Conservation (phyloP, 306 rosid species). For the Senna siamea region DNA sequence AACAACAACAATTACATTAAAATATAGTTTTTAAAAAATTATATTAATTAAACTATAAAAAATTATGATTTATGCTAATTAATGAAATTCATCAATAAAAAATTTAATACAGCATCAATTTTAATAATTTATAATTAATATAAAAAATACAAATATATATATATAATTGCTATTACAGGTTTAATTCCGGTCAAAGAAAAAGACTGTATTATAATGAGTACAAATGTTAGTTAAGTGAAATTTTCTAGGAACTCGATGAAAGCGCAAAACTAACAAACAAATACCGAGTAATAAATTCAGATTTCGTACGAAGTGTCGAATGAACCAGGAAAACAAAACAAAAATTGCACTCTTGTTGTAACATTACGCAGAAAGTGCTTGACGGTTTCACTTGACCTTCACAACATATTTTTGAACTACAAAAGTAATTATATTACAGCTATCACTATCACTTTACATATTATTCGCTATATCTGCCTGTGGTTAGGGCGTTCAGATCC, state of each 20-base stretch:
- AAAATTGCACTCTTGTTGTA: background rate
- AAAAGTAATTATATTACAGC: background rate
- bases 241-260: background rate
- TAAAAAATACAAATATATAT: too few species aligned
- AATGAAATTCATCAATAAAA: too few species aligned
- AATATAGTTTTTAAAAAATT: too few species aligned
- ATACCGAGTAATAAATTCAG: too few species aligned
- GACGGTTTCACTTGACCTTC: slow-evolving; percentile 31
- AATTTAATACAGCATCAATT: too few species aligned
- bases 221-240: background rate
- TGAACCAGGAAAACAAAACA: background rate
- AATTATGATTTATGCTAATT: too few species aligned
- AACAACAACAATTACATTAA: too few species aligned
- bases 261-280: too few species aligned
- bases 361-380: slow-evolving; percentile 34
- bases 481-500: too few species aligned
- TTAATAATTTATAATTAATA: too few species aligned
- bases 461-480: background rate
- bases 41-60: too few species aligned
- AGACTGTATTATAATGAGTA: background rate
- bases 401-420: background rate
- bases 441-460: background rate
- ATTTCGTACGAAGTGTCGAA: background rate
- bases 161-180: too few species aligned
- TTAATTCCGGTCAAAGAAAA: background rate